A percentile compares a stretch with the other conserved stretches of the same genome.
Conservation (phyloP, 345 rosid species). For the Eucalyptus sp. region DNA sequence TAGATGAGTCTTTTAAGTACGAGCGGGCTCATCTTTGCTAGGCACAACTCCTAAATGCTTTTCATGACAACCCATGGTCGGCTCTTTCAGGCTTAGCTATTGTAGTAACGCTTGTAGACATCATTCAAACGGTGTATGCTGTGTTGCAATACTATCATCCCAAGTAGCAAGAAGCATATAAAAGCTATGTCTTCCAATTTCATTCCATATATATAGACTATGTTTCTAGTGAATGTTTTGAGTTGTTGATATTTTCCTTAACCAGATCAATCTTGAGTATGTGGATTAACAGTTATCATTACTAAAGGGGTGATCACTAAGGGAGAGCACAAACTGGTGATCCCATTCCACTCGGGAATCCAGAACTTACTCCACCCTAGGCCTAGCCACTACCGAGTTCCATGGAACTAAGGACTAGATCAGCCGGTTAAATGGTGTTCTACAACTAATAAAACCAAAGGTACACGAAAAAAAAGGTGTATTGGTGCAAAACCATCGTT, state of each 20-base stretch:
- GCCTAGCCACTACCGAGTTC: not conserved
- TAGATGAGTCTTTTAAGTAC: not conserved
- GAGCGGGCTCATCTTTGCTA: accelerated
- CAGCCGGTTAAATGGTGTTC: not conserved
- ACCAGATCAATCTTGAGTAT: not conserved
- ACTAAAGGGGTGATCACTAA: not conserved
- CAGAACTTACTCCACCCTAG: accelerated
- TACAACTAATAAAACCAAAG: not conserved
- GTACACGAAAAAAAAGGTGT: not conserved
- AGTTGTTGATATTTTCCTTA: not conserved
- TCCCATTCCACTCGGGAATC: not conserved
- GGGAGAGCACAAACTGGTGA: not conserved
- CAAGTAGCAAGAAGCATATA: not conserved
- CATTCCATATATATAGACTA: not conserved
- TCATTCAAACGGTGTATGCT: accelerated
- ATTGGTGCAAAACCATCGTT: not conserved
- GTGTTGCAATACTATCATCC: not conserved
- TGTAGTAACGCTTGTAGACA: no score
- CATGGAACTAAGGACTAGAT: accelerated
- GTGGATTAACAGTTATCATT: not conserved
- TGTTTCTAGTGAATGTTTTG: no score
- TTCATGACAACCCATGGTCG: no score
- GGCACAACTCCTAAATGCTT: no score
- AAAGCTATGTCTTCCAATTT: not conserved
- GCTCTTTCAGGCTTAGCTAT: no score